Conservation (phyloP, 495 filamentous ascomycete species). For the Tuber aestivum region DNA sequence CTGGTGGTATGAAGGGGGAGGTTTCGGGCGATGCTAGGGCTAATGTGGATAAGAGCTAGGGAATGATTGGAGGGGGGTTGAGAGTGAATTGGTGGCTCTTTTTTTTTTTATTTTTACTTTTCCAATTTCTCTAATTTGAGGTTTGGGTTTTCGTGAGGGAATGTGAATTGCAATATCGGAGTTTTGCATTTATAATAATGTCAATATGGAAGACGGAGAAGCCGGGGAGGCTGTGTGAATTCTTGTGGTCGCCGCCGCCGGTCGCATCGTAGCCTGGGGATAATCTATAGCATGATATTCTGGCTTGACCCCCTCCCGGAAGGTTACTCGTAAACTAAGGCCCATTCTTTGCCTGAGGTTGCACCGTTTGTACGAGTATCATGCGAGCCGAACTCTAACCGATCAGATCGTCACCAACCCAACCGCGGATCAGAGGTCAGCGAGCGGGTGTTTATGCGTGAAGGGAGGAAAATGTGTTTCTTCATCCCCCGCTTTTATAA, state of each 20-base stretch:
- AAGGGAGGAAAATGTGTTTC: neutral
- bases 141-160: neutral
- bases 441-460: neutral
- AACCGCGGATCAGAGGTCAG: neutral
- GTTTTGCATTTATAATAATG: neutral
- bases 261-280: neutral
- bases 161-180: neutral
- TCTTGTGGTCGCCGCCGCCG: neutral
- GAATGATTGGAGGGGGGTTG: constrained; percentile 5
- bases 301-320: neutral
- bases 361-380: too few species aligned
- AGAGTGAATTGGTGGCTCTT: neutral
- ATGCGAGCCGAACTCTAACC: too few species aligned
- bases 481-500: too few species aligned
- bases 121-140: neutral
- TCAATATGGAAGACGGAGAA: neutral
- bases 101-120: neutral
- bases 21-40: constrained; percentile 4
- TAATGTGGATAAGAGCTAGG: neutral
- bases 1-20: constrained; percentile 25
- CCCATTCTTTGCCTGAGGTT: neutral
- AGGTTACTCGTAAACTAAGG: too few species aligned
- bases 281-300: neutral
- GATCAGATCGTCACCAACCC: neutral
- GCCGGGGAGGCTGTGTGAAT: neutral